A percentile compares a stretch with the other conserved stretches of the same genome.
phyloP scores from a whole-genome alignment of 202 grass and related monocot species.

The Tripidium arundinaceum region DNA sequence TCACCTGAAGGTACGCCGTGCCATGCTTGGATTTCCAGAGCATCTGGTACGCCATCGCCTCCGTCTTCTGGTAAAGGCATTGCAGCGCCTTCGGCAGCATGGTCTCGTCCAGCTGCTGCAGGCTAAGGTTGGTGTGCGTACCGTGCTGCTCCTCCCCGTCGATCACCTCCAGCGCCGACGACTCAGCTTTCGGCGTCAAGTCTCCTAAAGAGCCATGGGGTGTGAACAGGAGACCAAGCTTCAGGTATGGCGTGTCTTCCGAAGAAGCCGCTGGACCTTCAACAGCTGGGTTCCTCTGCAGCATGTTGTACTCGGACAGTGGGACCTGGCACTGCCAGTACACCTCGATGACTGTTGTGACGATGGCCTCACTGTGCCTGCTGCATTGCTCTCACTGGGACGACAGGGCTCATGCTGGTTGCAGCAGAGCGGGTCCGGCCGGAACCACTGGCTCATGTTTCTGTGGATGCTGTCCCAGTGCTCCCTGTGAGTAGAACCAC shows the following conservation, averaged over 20 bases:
- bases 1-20: not conserved
- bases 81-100: constrained; percentile 14
- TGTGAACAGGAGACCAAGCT: not conserved
- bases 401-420: not conserved
- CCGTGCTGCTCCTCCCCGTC: constrained; percentile 2
- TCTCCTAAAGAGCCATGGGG: not conserved
- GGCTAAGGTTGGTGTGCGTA: not conserved
- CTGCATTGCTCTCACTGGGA: not conserved
- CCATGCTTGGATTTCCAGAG: constrained; percentile 1
- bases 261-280: not conserved
- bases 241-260: not conserved
- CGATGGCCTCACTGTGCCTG: not conserved
- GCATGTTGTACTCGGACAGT: not conserved
- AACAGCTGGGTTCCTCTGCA: not conserved
- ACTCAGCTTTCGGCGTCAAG: not conserved
- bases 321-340: constrained; percentile 17
- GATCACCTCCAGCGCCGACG: constrained; percentile 9
- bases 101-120: constrained; percentile 9
- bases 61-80: not conserved
- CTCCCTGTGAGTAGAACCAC: not conserved
- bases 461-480: constrained; percentile 5
- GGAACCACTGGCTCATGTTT: not conserved
- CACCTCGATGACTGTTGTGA: not conserved
- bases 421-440: constrained; percentile 18
- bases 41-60: constrained; percentile 1